Conservation (phyloP, 1,284 basidiomycete genomes). For the Violaceomyces palustris region DNA sequence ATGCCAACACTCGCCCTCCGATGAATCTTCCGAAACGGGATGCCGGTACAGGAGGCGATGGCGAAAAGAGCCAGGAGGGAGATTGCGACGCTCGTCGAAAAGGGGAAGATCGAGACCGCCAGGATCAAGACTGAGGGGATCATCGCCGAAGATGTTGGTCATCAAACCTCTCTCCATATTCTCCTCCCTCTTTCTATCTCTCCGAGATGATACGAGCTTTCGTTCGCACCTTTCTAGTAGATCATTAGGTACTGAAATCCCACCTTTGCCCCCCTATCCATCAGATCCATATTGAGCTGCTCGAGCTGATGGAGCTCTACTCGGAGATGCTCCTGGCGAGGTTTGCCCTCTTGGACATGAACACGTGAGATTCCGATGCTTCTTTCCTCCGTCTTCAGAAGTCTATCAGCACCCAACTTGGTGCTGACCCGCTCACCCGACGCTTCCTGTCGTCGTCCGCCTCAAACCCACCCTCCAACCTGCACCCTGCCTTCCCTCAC, state of each 20-base stretch:
- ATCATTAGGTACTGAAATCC: background rate
- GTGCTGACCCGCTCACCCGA: no score
- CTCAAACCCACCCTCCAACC: no score
- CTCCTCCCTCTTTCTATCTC: no score
- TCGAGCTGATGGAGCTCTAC: conserved; percentile 90
- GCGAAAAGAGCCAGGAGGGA: conserved; percentile 76
- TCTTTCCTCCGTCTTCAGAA: no score
- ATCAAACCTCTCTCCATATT: no score
- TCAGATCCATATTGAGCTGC: conserved; percentile 40
- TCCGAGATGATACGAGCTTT: no score
- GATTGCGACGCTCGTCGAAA: conserved; percentile 71
- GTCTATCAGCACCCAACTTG: no score
- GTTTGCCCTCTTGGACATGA: conserved; percentile 82
- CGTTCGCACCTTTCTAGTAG: background rate
- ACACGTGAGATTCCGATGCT: conserved; percentile 57
- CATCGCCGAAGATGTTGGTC: conserved; percentile 75
- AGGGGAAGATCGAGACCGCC: conserved; percentile 74
- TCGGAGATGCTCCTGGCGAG: conserved; percentile 85
- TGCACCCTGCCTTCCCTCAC: conserved; percentile 52
- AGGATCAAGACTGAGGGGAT: conserved; percentile 74
- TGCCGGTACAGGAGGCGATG: conserved; percentile 65
- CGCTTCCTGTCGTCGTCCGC: no score
- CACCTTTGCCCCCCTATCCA: no score
- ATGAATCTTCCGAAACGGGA: no score
- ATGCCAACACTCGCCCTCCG: no score